Evolutionary conservation across 129 eudicot genomes (phyloP).

Genomic region (Oenanthe sinensis): DNA sequence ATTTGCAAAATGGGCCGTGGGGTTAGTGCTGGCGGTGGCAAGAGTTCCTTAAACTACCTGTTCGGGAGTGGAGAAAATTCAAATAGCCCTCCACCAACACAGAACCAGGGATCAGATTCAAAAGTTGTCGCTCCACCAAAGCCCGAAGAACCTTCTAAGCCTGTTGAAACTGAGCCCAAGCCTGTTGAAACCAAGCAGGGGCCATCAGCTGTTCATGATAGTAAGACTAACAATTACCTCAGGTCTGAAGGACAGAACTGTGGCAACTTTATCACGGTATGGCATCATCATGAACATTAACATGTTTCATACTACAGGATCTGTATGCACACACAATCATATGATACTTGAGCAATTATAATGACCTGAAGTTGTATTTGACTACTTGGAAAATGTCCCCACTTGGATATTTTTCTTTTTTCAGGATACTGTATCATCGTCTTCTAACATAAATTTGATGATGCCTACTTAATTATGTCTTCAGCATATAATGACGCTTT

Average conservation of each 20-base stretch:
- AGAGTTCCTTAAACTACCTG: conserved; percentile 70
- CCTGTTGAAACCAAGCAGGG: conserved; percentile 27
- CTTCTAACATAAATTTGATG: neutral
- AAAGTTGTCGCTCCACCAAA: conserved; percentile 27
- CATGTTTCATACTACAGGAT: neutral
- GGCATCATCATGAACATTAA: neutral
- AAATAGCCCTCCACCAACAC: conserved; percentile 28
- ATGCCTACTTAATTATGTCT: neutral
- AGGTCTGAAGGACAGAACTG: conserved; percentile 77
- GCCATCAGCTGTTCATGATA: conserved; percentile 25
- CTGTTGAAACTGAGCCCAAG: conserved; percentile 24
- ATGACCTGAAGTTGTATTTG: neutral
- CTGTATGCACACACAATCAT: neutral
- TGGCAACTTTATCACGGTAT: conserved; percentile 77
- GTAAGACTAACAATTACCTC: conserved; percentile 44
- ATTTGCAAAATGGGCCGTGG: conserved; percentile 56
- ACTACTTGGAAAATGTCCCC: neutral
- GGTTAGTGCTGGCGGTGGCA: conserved; percentile 76
- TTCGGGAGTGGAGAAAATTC: conserved; percentile 39
- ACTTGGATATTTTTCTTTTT: neutral
- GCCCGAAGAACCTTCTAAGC: conserved; percentile 24
- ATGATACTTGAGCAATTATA: neutral
- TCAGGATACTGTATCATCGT: neutral
- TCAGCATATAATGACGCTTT: neutral
- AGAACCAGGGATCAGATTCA: conserved; percentile 18